Evolutionary conservation across 345 rosid genomes (phyloP).

Genomic region (Ceriops zippeliana): DNA sequence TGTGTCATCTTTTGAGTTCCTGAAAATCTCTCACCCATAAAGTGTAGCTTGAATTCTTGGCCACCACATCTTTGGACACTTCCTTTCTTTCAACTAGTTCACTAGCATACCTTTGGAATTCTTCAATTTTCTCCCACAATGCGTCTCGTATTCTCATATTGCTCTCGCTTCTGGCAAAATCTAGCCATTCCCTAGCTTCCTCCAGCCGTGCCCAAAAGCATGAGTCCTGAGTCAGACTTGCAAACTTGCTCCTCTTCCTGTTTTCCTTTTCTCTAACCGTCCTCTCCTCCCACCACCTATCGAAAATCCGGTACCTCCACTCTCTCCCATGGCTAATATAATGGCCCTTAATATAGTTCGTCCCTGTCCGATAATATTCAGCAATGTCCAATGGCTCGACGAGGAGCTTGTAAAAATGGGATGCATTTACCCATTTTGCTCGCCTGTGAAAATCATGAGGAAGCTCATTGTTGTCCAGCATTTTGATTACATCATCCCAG

Average conservation of each 20-base stretch:
- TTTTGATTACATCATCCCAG: slow-evolving; percentile 58
- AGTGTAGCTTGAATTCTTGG: slow-evolving; percentile 57
- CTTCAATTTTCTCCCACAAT: slow-evolving; percentile 33
- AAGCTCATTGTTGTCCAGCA: slow-evolving; percentile 60
- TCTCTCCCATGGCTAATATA: slow-evolving; percentile 56
- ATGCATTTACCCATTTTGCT: slow-evolving; percentile 59
- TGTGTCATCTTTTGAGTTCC: slow-evolving; percentile 26
- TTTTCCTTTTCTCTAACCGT: slow-evolving; percentile 2
- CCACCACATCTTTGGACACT: slow-evolving; percentile 67
- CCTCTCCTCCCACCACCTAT: slow-evolving; percentile 54
- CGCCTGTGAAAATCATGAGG: slow-evolving; percentile 58
- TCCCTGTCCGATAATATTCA: slow-evolving; percentile 39
- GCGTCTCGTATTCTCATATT: slow-evolving; percentile 20
- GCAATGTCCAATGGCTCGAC: slow-evolving; percentile 83
- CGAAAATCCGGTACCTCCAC: slow-evolving; percentile 65
- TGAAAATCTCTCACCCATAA: slow-evolving; percentile 47
- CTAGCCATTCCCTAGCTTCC: slow-evolving; percentile 59
- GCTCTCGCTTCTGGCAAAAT: slow-evolving; percentile 33
- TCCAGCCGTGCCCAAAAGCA: slow-evolving; percentile 88
- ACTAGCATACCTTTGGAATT: slow-evolving; percentile 38
- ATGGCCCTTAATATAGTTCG: slow-evolving; percentile 32
- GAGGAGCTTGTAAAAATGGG: slow-evolving; percentile 64
- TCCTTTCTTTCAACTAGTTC: slow-evolving; percentile 46
- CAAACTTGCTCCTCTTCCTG: slow-evolving; percentile 39
- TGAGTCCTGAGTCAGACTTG: slow-evolving; percentile 74